Percentiles rank a stretch among this genome's conserved stretches.
Conservation (phyloP, 2,329 filamentous ascomycete genomes). For the Rutstroemia sp. region DNA sequence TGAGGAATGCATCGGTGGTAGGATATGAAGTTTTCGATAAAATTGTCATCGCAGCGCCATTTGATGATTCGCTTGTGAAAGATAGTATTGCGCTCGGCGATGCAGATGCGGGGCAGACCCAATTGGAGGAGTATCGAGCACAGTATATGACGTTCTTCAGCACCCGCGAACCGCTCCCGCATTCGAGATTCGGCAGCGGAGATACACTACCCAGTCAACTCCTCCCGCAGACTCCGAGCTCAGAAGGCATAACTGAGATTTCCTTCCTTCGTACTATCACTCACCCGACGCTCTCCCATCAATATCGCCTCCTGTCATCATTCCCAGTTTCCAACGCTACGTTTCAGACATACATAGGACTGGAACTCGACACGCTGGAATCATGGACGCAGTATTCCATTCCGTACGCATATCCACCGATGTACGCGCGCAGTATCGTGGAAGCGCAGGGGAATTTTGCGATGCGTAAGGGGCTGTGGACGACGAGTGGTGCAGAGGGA, state of each 20-base stretch:
- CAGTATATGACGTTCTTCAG: not conserved
- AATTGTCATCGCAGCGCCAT: not conserved
- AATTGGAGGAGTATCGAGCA: not conserved
- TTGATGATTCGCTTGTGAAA: not conserved
- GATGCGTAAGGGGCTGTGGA: not conserved
- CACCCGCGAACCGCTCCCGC: not conserved
- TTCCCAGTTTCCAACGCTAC: not conserved
- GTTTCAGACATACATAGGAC: not conserved
- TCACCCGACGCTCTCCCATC: not conserved
- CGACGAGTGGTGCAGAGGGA: not conserved
- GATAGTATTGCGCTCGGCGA: not conserved
- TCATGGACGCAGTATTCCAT: not conserved
- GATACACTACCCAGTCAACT: not conserved
- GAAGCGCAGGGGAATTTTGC: not conserved
- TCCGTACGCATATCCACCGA: not conserved
- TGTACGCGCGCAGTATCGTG: not conserved
- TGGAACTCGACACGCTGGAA: not conserved
- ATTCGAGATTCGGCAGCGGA: not conserved
- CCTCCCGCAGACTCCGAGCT: not conserved
- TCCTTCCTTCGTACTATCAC: not conserved
- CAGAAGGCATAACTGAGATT: not conserved
- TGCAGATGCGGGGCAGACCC: not conserved
- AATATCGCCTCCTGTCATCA: not conserved
- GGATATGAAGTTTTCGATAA: not conserved
- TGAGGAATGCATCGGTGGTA: not conserved